Conservation (phyloP, 805 yeast genomes). For the Candida oleophila region DNA sequence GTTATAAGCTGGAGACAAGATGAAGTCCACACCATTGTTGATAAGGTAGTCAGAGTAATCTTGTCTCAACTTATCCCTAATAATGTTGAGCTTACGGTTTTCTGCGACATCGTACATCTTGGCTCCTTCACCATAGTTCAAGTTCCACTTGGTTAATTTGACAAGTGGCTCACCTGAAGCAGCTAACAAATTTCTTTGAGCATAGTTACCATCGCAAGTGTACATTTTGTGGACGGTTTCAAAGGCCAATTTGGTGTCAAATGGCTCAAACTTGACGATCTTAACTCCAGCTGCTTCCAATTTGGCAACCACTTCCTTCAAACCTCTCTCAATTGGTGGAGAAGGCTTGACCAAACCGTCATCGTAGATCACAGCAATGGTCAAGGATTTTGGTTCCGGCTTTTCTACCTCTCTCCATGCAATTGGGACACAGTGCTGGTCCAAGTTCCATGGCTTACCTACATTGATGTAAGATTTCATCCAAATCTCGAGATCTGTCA, state of each 20-base stretch:
- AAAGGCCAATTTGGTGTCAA: slow-evolving; percentile 55
- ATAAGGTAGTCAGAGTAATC: slow-evolving; percentile 55
- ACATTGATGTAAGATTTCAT: slow-evolving; percentile 61
- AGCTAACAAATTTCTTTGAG: slow-evolving; percentile 49
- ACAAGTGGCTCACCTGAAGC: slow-evolving; percentile 69
- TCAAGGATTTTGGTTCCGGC: slow-evolving; percentile 44
- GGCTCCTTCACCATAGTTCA: slow-evolving; percentile 60
- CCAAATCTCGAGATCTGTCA: slow-evolving; percentile 67
- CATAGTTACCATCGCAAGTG: slow-evolving; percentile 65
- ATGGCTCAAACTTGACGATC: slow-evolving; percentile 56
- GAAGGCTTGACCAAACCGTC: slow-evolving; percentile 67
- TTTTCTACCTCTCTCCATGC: slow-evolving; percentile 51
- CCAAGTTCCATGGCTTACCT: slow-evolving; percentile 64
- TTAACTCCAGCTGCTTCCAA: slow-evolving; percentile 59
- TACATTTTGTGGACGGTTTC: slow-evolving; percentile 59
- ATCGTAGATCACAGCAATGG: slow-evolving; percentile 61
- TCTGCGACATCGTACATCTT: slow-evolving; percentile 46
- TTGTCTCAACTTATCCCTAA: slow-evolving; percentile 59
- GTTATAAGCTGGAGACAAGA: slow-evolving; percentile 65
- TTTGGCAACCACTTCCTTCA: slow-evolving; percentile 52
- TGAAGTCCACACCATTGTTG: slow-evolving; percentile 58
- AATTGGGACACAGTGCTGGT: slow-evolving; percentile 46
- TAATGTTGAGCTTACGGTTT: slow-evolving; percentile 51
- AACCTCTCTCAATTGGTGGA: slow-evolving; percentile 61
- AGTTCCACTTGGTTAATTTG: slow-evolving; percentile 61